Conservation (phyloP, 108 stramenopile genomes). For the Discostella pseudostelligera region DNA sequence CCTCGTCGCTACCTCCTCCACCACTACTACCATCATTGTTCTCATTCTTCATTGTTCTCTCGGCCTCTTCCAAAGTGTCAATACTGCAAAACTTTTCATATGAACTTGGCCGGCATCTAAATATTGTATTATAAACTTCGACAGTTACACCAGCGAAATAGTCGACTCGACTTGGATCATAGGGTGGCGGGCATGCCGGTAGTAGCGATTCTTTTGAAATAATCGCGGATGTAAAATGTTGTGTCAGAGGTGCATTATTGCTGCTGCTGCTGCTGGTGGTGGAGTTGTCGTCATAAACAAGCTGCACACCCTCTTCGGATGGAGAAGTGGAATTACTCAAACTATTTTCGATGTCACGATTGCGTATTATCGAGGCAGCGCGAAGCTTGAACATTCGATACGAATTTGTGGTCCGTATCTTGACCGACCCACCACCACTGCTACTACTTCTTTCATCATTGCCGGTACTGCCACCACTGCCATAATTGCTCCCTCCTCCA, state of each 20-base stretch:
- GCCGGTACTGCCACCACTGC: too few relatives aligned
- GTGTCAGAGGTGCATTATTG: not conserved
- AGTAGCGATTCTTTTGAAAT: not conserved
- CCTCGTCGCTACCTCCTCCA: not conserved
- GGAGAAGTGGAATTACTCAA: too few relatives aligned
- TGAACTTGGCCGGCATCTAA: constrained; percentile 3
- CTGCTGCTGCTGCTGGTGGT: too few relatives aligned
- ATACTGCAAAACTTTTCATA: constrained; percentile 21
- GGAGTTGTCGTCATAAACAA: too few relatives aligned
- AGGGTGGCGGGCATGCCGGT: constrained; percentile 14
- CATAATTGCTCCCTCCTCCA: too few relatives aligned
- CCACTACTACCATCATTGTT: not conserved
- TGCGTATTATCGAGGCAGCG: too few relatives aligned
- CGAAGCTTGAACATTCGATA: too few relatives aligned
- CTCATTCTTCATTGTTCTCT: not conserved
- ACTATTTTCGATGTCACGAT: too few relatives aligned
- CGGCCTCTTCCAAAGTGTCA: constrained; percentile 13
- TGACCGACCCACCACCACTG: too few relatives aligned
- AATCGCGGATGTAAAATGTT: not conserved
- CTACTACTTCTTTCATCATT: too few relatives aligned
- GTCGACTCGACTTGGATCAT: constrained; percentile 6
- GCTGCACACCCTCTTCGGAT: too few relatives aligned
- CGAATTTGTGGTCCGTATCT: too few relatives aligned
- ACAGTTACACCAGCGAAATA: constrained; percentile 8
- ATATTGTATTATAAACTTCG: constrained; percentile 12